These are phyloP conservation scores for Aspergillus sp. DNA, from an alignment of 2,329 filamentous ascomycete species.

Conservation along the genomic window DNA sequence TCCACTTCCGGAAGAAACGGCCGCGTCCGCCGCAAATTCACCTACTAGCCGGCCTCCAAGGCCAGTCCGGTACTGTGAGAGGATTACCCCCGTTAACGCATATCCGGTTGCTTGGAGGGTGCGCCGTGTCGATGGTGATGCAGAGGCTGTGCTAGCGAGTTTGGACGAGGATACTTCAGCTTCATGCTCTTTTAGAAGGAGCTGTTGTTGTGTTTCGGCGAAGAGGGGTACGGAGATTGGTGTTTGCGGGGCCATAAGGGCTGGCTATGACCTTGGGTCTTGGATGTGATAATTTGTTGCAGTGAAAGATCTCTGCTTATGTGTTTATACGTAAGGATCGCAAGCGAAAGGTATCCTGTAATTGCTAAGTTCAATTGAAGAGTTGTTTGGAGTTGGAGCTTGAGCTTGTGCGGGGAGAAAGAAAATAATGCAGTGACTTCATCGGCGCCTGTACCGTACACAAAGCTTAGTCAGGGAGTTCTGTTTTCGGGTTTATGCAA, in stretches of 20 bases:
- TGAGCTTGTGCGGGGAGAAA: constrained; percentile 5
- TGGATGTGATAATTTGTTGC: no score
- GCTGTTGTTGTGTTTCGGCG: constrained; percentile 42
- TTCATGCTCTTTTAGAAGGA: constrained; percentile 46
- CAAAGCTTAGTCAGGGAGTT: constrained; percentile 4
- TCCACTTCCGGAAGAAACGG: constrained; percentile 51
- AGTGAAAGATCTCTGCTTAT: no score
- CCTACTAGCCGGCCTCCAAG: constrained; percentile 88
- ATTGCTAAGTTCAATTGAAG: neutral
- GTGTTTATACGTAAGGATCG: no score
- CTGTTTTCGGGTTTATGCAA: neutral
- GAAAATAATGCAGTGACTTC: constrained; percentile 4
- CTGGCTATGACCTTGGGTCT: neutral
- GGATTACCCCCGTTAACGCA: constrained; percentile 54
- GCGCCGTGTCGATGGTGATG: constrained; percentile 44
- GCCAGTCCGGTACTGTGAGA: constrained; percentile 78
- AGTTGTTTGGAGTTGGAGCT: neutral
- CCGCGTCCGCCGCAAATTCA: constrained; percentile 72
- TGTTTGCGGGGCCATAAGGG: constrained; percentile 5
- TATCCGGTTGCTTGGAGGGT: constrained; percentile 44
- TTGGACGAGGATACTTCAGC: constrained; percentile 45
- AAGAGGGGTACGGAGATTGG: constrained; percentile 41
- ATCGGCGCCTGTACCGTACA: neutral
- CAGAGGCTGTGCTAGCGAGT: constrained; percentile 40
- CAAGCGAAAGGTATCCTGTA: neutral